phyloP scores from a whole-genome alignment of 108 stramenopile species.

The Asterionellopsis glacialis region DNA sequence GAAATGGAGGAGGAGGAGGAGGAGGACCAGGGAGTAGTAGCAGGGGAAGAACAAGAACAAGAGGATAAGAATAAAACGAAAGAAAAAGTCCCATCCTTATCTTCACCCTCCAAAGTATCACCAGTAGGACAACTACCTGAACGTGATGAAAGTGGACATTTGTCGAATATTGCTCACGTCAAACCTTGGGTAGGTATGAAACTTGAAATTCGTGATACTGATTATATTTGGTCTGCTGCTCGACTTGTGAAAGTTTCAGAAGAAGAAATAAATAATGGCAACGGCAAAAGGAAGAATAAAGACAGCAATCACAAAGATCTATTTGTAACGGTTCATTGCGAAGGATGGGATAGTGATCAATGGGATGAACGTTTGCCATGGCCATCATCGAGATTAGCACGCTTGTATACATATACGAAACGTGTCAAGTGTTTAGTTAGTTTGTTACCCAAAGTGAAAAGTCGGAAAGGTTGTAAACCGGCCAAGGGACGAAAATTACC shows the following conservation, averaged over 20 bases:
- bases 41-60: no score
- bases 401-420: constrained; percentile 5
- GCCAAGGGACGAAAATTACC: neutral
- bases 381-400: constrained; percentile 1
- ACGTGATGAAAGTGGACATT: no score
- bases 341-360: constrained; percentile 5
- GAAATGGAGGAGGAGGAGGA: no score
- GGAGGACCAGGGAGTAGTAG: no score
- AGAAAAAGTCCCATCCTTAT: no score
- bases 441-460: constrained; percentile 1
- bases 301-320: no score
- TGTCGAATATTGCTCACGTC: constrained; percentile 1
- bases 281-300: neutral
- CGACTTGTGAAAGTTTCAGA: neutral
- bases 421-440: constrained; percentile 2
- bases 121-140: no score
- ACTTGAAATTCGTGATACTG: constrained; percentile 6
- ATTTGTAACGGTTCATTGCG: neutral
- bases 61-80: no score
- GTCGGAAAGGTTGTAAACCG: neutral
- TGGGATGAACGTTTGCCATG: constrained; percentile 7
- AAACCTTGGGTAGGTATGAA: constrained; percentile 6
- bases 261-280: neutral
- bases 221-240: constrained; percentile 9
- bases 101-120: no score